Percentiles rank a stretch among this genome's conserved stretches.
Conservation (phyloP, 306 rosid species). For the Cucumis cinereus region DNA sequence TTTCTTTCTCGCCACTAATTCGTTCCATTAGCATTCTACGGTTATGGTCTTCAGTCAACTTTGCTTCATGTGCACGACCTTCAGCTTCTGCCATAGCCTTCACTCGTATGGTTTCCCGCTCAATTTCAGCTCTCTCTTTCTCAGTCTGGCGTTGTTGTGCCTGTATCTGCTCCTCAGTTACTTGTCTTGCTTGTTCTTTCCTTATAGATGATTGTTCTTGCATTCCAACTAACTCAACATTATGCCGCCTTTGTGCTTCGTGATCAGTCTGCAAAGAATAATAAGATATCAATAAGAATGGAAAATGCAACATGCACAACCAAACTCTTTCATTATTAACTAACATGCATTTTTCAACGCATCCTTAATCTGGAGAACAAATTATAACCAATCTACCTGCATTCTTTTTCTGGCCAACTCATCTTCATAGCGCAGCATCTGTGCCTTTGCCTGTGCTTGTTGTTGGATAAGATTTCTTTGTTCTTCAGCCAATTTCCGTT, state of each 20-base stretch:
- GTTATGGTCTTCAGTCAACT: constrained; percentile 77
- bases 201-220: constrained; percentile 83
- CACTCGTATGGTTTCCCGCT: constrained; percentile 80
- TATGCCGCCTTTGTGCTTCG: constrained; percentile 75
- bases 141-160: constrained; percentile 83
- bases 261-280: constrained; percentile 54
- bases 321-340: neutral
- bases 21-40: constrained; percentile 80
- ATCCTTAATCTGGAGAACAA: neutral
- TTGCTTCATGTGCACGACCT: constrained; percentile 79
- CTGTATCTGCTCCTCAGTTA: constrained; percentile 87
- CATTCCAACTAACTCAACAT: constrained; percentile 83
- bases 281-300: constrained; percentile 7
- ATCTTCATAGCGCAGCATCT: constrained; percentile 65
- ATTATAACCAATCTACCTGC: constrained; percentile 51
- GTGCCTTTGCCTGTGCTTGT: constrained; percentile 81
- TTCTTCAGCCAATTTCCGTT: constrained; percentile 69
- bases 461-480: constrained; percentile 72
- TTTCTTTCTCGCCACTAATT: constrained; percentile 82
- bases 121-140: constrained; percentile 83
- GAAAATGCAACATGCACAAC: neutral
- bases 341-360: neutral
- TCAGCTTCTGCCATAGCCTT: constrained; percentile 95
- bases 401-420: constrained; percentile 78
- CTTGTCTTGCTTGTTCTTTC: constrained; percentile 72